Evolutionary conservation across 495 filamentous ascomycete species (phyloP).

Genomic region (Cercophora sp.): DNA sequence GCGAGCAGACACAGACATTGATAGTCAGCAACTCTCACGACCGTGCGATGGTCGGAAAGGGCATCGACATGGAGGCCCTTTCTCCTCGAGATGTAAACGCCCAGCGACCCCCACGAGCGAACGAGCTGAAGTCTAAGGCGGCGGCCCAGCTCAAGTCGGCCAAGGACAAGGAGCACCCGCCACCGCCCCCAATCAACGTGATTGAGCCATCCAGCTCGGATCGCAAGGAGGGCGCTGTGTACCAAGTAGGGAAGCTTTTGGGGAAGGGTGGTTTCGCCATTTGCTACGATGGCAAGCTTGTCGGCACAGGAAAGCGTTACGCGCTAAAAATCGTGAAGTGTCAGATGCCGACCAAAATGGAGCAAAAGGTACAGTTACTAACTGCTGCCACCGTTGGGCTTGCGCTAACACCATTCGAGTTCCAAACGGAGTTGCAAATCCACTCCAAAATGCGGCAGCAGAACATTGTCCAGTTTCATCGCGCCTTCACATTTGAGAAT

Average conservation of each 20-base stretch:
- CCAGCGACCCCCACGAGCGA: conserved; percentile 38
- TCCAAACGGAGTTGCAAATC: conserved; percentile 95
- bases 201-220: conserved; percentile 61
- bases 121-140: conserved; percentile 53
- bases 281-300: conserved; percentile 72
- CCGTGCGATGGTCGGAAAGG: conserved; percentile 31
- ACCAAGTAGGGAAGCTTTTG: conserved; percentile 75
- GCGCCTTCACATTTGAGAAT: conserved; percentile 83
- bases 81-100: conserved; percentile 69
- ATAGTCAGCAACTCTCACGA: too few species aligned
- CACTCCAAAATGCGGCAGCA: conserved; percentile 95
- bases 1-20: too few species aligned
- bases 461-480: conserved; percentile 90
- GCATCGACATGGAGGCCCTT: conserved; percentile 60
- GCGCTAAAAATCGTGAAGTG: conserved; percentile 90
- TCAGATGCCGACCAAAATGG: conserved; percentile 75
- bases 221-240: conserved; percentile 66
- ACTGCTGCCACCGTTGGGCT: too few species aligned
- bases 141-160: conserved; percentile 49
- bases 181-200: conserved; percentile 73
- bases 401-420: conserved; percentile 52
- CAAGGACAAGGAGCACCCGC: conserved; percentile 68
- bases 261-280: conserved; percentile 96
- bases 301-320: conserved; percentile 60
- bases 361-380: conserved; percentile 73